Evolutionary conservation across 2,329 filamentous ascomycete genomes (phyloP).

Genomic region (Aspergillus sp.): DNA sequence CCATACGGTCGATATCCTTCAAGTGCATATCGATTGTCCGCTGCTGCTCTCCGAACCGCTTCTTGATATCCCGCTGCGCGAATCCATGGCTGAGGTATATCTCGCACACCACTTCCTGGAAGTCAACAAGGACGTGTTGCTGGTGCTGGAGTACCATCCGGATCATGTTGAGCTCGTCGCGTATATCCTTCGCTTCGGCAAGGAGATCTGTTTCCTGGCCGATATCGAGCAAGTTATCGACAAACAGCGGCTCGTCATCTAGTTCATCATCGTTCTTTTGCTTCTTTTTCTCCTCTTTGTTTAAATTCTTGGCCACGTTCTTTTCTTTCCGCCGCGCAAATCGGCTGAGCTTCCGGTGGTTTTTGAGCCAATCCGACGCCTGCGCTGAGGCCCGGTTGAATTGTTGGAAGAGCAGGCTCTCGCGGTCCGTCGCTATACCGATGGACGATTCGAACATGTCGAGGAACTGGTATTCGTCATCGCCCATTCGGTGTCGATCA

Average conservation of each 20-base stretch:
- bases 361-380: slow-evolving; percentile 56
- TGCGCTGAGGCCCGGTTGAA: slow-evolving; percentile 61
- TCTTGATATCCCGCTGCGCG: slow-evolving; percentile 51
- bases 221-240: slow-evolving; percentile 51
- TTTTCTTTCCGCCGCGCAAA: slow-evolving; percentile 26
- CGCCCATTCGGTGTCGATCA: slow-evolving; percentile 57
- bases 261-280: slow-evolving; percentile 17
- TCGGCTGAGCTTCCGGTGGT: slow-evolving; percentile 46
- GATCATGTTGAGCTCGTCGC: slow-evolving; percentile 67
- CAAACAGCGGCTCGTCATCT: slow-evolving; percentile 48
- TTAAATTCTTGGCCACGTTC: background rate
- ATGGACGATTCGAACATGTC: slow-evolving; percentile 69
- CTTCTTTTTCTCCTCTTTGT: background rate
- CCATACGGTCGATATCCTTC: slow-evolving; percentile 64
- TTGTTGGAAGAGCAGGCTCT: slow-evolving; percentile 59
- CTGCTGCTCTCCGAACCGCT: slow-evolving; percentile 57
- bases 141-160: slow-evolving; percentile 40
- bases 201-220: slow-evolving; percentile 61
- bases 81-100: slow-evolving; percentile 34
- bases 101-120: slow-evolving; percentile 37
- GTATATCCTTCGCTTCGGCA: slow-evolving; percentile 66
- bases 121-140: slow-evolving; percentile 34
- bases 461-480: slow-evolving; percentile 63
- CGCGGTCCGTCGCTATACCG: slow-evolving; percentile 52
- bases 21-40: slow-evolving; percentile 58